Evolutionary conservation across 371 early-diverging fungal species (phyloP).

Genomic region (Enteropsectra breve): DNA sequence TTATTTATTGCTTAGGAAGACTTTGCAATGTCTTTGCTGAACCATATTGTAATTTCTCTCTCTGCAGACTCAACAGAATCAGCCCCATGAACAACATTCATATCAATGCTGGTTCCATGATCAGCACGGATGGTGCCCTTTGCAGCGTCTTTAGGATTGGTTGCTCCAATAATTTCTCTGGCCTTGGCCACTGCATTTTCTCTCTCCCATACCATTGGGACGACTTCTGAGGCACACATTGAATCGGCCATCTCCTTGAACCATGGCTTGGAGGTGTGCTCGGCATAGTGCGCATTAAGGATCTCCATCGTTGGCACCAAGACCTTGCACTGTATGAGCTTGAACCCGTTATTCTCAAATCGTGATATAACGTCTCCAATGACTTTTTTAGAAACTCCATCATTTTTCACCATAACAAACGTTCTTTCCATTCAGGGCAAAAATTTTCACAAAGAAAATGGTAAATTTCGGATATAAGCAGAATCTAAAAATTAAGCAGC

Average conservation of each 20-base stretch:
- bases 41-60: conserved; percentile 89
- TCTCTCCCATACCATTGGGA: conserved; percentile 83
- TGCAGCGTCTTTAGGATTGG: conserved; percentile 70
- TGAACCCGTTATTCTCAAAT: conserved; percentile 69
- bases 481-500: no score
- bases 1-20: no score
- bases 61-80: conserved; percentile 90
- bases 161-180: conserved; percentile 80
- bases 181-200: conserved; percentile 87
- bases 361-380: conserved; percentile 86
- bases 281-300: conserved; percentile 83
- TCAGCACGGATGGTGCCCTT: conserved; percentile 99
- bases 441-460: no score
- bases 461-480: no score
- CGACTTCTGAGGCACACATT: conserved; percentile 79
- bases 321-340: conserved; percentile 73
- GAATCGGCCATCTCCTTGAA: conserved; percentile 79
- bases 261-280: conserved; percentile 71
- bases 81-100: conserved; percentile 95
- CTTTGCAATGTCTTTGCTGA: conserved; percentile 69
- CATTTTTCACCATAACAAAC: conserved; percentile 61
- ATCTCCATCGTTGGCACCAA: conserved; percentile 66
- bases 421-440: conserved; percentile 63
- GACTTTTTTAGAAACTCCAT: conserved; percentile 64
- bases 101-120: conserved; percentile 65